A percentile compares a stretch with the other conserved stretches of the same genome.
phyloP scores from a whole-genome alignment of 2,329 filamentous ascomycete genomes.

The Epicoccum sorghinum region DNA sequence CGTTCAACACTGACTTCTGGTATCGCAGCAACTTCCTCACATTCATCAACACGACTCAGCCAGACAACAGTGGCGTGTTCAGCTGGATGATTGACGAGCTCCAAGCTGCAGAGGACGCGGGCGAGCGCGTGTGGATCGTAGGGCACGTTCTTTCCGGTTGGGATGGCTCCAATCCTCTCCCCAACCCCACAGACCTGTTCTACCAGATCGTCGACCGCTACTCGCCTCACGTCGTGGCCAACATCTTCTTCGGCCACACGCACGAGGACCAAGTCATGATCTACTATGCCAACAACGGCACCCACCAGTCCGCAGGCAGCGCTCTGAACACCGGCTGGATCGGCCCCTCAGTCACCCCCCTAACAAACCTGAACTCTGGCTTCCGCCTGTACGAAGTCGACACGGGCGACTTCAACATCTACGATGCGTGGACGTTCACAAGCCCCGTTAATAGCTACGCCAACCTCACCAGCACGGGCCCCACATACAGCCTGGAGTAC shows the following conservation, averaged over 20 bases:
- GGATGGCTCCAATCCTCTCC: constrained; percentile 5
- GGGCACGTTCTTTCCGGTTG: constrained; percentile 6
- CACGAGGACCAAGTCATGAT: constrained; percentile 9
- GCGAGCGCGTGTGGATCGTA: constrained; percentile 7
- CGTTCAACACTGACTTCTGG: constrained; percentile 11
- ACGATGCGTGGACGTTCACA: constrained; percentile 7
- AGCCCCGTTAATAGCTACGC: constrained; percentile 1
- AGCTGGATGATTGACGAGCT: constrained; percentile 9
- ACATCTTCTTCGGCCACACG: constrained; percentile 8
- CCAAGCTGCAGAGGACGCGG: constrained; percentile 4
- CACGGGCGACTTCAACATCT: constrained; percentile 8
- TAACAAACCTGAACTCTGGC: constrained; percentile 3
- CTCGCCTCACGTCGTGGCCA: constrained; percentile 4
- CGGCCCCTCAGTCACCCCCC: constrained; percentile 2
- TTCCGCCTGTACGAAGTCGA: constrained; percentile 11
- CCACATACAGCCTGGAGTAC: constrained; percentile 3
- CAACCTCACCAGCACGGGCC: constrained; percentile 2
- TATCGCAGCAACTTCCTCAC: constrained; percentile 12
- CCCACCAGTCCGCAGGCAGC: neutral
- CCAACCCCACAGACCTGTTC: constrained; percentile 6
- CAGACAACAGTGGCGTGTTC: constrained; percentile 7
- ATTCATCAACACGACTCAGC: constrained; percentile 8
- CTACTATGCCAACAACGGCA: constrained; percentile 9
- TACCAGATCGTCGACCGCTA: constrained; percentile 12
- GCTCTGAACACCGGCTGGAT: constrained; percentile 2